Percentiles rank a stretch among this genome's conserved stretches.
These are phyloP conservation scores for Fusarium sp. DNA, from an alignment of 2,329 filamentous ascomycete species.

Conservation along the genomic window DNA sequence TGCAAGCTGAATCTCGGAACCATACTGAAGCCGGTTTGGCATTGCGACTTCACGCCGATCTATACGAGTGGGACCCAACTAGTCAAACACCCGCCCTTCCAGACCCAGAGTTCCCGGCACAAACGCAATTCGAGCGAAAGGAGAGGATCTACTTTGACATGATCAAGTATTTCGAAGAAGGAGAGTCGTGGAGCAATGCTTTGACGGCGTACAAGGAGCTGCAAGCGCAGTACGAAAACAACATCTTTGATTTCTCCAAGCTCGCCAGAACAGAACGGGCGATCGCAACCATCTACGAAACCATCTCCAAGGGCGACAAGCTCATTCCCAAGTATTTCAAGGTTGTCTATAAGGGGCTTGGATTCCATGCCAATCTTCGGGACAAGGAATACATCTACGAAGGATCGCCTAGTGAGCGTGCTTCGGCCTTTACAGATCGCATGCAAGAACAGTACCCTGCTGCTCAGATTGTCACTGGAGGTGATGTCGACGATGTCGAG, in stretches of 20 bases:
- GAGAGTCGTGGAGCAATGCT: constrained; percentile 92
- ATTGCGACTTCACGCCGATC: constrained; percentile 86
- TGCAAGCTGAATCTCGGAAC: constrained; percentile 80
- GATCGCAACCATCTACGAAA: constrained; percentile 92
- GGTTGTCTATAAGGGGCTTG: constrained; percentile 87
- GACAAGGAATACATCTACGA: constrained; percentile 96
- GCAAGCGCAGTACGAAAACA: constrained; percentile 88
- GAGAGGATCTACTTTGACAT: constrained; percentile 93
- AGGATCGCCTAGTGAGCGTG: constrained; percentile 77
- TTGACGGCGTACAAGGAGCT: constrained; percentile 90
- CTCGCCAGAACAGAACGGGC: constrained; percentile 87
- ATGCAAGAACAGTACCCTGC: constrained; percentile 91
- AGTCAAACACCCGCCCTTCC: constrained; percentile 70
- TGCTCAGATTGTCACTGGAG: constrained; percentile 79
- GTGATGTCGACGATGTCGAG: constrained; percentile 80
- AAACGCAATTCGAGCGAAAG: constrained; percentile 91
- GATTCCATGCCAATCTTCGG: constrained; percentile 80
- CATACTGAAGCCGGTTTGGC: constrained; percentile 89
- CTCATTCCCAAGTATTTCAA: constrained; percentile 88
- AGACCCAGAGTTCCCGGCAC: constrained; percentile 81
- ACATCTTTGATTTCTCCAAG: constrained; percentile 90
- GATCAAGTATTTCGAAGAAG: constrained; percentile 93
- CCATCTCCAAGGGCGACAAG: constrained; percentile 81
- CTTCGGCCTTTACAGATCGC: constrained; percentile 84
- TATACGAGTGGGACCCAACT: constrained; percentile 89